Evolutionary conservation across 139 green algal species (phyloP).

Genomic region (Marvania coccoides): DNA sequence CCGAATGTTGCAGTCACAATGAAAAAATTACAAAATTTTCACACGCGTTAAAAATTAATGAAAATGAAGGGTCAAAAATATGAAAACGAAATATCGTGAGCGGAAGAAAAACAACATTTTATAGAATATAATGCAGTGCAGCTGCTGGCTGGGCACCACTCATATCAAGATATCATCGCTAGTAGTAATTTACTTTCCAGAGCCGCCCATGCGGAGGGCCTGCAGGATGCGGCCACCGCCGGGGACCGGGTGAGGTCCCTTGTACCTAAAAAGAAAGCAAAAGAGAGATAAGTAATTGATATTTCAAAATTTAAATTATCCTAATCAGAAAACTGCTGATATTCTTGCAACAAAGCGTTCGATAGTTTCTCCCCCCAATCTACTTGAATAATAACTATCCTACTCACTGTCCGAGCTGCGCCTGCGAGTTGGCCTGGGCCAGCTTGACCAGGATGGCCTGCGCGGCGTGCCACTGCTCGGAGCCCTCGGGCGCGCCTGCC

Average conservation of each 20-base stretch:
- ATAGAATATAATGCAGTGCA: too few species aligned
- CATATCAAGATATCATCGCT: too few species aligned
- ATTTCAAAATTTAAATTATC: too few species aligned
- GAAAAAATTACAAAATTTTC: not conserved
- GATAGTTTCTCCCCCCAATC: too few species aligned
- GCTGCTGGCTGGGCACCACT: too few species aligned
- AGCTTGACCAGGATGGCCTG: slow-evolving; percentile 58
- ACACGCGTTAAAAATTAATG: not conserved
- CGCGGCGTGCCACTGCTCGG: slow-evolving; percentile 43
- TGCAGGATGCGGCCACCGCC: slow-evolving; percentile 65
- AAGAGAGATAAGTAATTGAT: too few species aligned
- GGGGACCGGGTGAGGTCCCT: slow-evolving; percentile 58
- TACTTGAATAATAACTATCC: too few species aligned
- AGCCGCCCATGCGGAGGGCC: slow-evolving; percentile 46
- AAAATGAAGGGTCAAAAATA: not conserved
- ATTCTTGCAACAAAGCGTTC: too few species aligned
- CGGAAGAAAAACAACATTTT: too few species aligned
- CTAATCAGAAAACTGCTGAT: too few species aligned
- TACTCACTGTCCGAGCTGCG: slow-evolving; percentile 60
- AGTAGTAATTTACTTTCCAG: slow-evolving; percentile 56
- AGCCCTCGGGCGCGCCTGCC: slow-evolving; percentile 34
- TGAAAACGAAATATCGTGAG: not conserved
- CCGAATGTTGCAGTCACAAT: not conserved
- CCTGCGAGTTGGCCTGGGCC: slow-evolving; percentile 65
- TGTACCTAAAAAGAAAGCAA: too few species aligned